Evolutionary conservation across 192 early-diverging fungal species (phyloP).

Genomic region (Allomyces arbusculus): DNA sequence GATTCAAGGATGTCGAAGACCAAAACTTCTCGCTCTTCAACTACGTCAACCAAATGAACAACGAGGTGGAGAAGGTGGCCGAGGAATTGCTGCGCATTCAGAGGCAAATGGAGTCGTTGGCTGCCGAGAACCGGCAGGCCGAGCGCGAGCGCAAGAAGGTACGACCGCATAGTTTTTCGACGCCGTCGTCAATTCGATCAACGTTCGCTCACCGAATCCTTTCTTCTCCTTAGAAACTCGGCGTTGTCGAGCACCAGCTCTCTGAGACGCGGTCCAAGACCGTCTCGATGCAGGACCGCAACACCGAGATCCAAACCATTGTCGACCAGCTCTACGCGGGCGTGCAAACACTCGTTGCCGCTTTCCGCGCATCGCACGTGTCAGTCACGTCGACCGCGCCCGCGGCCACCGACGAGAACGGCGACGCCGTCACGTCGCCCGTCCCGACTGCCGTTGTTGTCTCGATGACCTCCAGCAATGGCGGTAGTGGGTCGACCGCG

Average conservation of each 20-base stretch:
- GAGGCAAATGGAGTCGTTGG: conserved; percentile 18
- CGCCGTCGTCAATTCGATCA: too few relatives aligned
- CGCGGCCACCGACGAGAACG: neutral
- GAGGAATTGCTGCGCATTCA: conserved; percentile 36
- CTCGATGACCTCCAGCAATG: neutral
- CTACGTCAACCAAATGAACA: conserved; percentile 43
- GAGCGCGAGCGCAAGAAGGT: conserved; percentile 20
- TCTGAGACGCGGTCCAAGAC: neutral
- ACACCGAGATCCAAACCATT: neutral
- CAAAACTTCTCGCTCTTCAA: conserved; percentile 44
- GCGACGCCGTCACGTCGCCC: neutral
- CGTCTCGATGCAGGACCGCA: neutral
- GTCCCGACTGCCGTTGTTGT: neutral
- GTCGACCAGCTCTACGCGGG: neutral
- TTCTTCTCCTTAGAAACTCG: neutral
- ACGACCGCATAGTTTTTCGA: neutral
- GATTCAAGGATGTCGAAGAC: conserved; percentile 37
- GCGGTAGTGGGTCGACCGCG: neutral
- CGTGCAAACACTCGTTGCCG: neutral
- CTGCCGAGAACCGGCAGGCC: conserved; percentile 15
- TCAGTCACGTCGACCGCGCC: neutral
- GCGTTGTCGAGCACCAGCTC: neutral
- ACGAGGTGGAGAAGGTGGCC: conserved; percentile 31
- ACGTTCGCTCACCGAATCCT: too few relatives aligned
- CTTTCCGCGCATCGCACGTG: neutral